Evolutionary conservation across 306 rosid genomes (phyloP), one percentile per base, ranked within the genome.

Genomic region (Cicer cuneatum): DNA sequence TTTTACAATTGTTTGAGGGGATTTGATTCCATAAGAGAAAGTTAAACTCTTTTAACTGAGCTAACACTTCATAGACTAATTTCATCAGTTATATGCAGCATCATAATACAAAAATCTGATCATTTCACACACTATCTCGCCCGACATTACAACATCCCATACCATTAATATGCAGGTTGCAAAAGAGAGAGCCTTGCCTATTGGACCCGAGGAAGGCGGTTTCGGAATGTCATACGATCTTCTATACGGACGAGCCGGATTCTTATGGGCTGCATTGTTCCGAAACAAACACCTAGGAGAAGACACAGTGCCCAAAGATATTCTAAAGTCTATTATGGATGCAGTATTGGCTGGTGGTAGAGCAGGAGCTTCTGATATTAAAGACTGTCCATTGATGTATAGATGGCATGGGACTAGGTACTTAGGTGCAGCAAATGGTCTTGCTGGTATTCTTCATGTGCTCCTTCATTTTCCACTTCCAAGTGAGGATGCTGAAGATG

Each of bases 131-230:
- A n/a, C 24, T 5, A 4, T 49, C 19, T 14, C 18, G n/a, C 56
- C 10, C 10, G 10, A 1, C 4, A 53, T 53, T 29, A 57, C 21
- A 76, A 57, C 15, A 45, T 24, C 37, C 14, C 29, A 46, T 38
- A 45, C 3, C 1, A 61, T 60, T 8, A 53, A 72, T 75, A 37
- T 42, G 10, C 35, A 90, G 98, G 85, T 90, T 2, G 93, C 92
- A 42, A 84, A 85, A 66, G 98, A 93, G 86, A 83, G 82, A 76
- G 96, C 96, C 14, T 84, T 93, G 2, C 91, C 98, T 1, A 82
- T 86, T 66, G 98, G 98, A 76, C 93, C 97, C 0, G 96, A 93
- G 69, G 98, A 93, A 85, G 98, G 98, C n/a, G 98, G 98, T 65
- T 89, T 93, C 33, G 97, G 98, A 59, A 91, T 93, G 98, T 93